Conservation (phyloP, 1,139 yeast genomes). For the Candida freyschussii region DNA sequence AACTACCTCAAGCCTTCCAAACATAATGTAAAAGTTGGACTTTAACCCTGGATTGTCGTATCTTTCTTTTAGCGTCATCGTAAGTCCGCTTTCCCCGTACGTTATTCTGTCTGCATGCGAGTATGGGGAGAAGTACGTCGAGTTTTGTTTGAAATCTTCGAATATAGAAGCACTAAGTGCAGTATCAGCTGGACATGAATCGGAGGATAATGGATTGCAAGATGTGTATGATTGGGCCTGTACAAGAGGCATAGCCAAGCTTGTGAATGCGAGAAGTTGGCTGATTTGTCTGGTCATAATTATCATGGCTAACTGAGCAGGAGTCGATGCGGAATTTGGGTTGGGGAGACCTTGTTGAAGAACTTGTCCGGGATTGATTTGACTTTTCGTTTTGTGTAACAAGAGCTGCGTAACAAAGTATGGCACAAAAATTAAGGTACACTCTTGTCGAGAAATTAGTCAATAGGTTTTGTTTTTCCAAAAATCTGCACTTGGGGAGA, state of each 20-base stretch:
- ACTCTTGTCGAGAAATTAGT: too few species aligned
- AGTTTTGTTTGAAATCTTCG: slow-evolving; percentile 43
- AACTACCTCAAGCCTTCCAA: slow-evolving; percentile 72
- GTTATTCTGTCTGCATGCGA: slow-evolving; percentile 34
- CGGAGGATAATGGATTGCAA: slow-evolving; percentile 38
- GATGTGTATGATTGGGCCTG: slow-evolving; percentile 13
- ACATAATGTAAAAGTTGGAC: slow-evolving; percentile 80
- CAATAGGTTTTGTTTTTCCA: too few species aligned
- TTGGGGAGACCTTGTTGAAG: too few species aligned
- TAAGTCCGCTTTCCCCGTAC: slow-evolving; percentile 51
- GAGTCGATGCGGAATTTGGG: too few species aligned
- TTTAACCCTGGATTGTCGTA: slow-evolving; percentile 72
- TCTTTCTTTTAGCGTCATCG: slow-evolving; percentile 51
- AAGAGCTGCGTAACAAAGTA: too few species aligned
- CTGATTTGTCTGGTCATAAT: too few species aligned
- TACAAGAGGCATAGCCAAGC: slow-evolving; percentile 1
- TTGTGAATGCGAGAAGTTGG: too few species aligned
- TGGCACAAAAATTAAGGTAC: too few species aligned
- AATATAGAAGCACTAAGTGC: slow-evolving; percentile 54
- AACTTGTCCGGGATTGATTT: too few species aligned
- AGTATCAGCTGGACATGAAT: slow-evolving; percentile 41
- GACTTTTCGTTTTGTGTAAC: too few species aligned
- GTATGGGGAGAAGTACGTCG: slow-evolving; percentile 38
- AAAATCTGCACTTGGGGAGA: too few species aligned
- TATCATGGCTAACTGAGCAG: too few species aligned